Base-by-base conservation (phyloP, 2,329 filamentous ascomycete genomes). In the Nemania diffusa region DNA sequence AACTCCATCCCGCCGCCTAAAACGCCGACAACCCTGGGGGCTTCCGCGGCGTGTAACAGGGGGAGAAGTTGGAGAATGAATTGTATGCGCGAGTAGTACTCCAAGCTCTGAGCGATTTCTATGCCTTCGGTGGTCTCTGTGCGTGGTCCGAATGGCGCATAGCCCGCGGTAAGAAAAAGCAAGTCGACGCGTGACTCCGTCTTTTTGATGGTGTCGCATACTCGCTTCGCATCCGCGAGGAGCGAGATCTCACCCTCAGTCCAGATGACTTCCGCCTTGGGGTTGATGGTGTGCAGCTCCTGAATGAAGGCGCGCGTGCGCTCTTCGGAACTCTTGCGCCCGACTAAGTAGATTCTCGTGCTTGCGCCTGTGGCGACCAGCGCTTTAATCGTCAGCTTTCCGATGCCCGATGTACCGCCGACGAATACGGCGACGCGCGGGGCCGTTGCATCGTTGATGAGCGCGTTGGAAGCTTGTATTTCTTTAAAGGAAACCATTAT, bases 371-470 rank as follows among this genome's bases (percentile, higher is more conserved):
- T 79, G 0, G 69, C 72, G 57, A 80, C 78, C 0, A 84, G 65
- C 17, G 77, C 80, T 32, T 61, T 67, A 9, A 84, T 42, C 0
- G 82, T 84, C 51, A 76, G 51, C 52, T 81, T 78, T 8, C 83
- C 83, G 63, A 85, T 81, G 55, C 83, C 83, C 2, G 81, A 81
- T 1, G 83, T 85, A 11, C 79, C 83, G 40, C 83, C 82, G 5
- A 80, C 79, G 67, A 84, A 84, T 67, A 84, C 77, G 62, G 81
- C 75, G 44, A 82, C 74, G 15, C 72, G 78, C 7, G 80, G 81
- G 17, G 74, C 71, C 1, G 76, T 80, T 3, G 72, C 66, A 56
- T 79, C 77, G 70, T 77, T 79, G 71, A 84, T 78, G 27, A 75
- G 78, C 6, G 76, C 75, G 68, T 84, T 84, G 58, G 80, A 80